Conservation (phyloP, 2,329 filamentous ascomycete species). For the Colletotrichum sp. region DNA sequence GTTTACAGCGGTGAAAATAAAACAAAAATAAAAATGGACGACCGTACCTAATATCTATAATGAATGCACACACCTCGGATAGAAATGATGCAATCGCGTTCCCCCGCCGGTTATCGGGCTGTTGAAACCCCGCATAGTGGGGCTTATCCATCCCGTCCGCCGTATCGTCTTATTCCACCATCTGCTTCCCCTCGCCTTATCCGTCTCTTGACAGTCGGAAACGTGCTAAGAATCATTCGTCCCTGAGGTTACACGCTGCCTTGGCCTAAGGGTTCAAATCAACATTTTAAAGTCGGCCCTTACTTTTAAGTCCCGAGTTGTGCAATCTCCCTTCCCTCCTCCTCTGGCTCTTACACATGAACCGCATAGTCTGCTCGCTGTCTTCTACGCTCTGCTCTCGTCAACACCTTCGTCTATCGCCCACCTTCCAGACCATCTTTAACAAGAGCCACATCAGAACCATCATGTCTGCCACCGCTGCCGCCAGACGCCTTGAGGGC, state of each 20-base stretch:
- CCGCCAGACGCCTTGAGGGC: conserved; percentile 84
- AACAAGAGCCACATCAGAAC: conserved; percentile 24
- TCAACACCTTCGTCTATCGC: neutral
- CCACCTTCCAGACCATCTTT: neutral
- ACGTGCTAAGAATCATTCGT: conserved; percentile 5
- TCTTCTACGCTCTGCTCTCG: neutral
- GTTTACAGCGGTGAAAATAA: neutral
- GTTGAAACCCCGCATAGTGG: conserved; percentile 17
- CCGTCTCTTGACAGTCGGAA: conserved; percentile 12
- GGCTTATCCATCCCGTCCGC: conserved; percentile 13
- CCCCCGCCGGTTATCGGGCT: conserved; percentile 18
- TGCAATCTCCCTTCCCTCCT: neutral
- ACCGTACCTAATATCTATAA: neutral
- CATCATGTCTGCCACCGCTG: conserved; percentile 63
- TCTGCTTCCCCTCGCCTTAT: conserved; percentile 15
- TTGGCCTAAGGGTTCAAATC: neutral
- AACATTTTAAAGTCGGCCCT: neutral
- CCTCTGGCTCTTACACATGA: neutral
- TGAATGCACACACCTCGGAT: neutral
- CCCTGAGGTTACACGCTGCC: neutral
- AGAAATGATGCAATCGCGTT: conserved; percentile 12
- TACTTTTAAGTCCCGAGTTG: neutral
- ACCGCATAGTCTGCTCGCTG: neutral
- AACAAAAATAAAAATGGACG: neutral
- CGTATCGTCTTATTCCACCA: neutral